A percentile compares a stretch with the other conserved stretches of the same genome.
Evolutionary conservation across 441 rosid species (phyloP).

Genomic region (Melastoma candidum): DNA sequence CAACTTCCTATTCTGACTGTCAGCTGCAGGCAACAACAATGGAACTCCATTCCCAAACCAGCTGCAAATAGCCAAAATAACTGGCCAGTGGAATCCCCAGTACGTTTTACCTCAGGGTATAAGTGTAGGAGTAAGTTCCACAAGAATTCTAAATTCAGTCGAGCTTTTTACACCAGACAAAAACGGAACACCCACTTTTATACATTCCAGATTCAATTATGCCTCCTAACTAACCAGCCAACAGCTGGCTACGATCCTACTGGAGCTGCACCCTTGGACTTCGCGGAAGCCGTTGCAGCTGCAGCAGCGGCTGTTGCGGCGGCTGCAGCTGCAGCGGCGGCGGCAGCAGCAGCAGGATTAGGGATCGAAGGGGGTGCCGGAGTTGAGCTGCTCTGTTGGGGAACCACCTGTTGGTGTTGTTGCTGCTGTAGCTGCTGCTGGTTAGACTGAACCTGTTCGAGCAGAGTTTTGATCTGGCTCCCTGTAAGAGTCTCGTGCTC

Average conservation of each 20-base stretch:
- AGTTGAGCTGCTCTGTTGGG: slow-evolving; percentile 36
- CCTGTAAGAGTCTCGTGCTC: slow-evolving; percentile 77
- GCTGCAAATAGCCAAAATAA: too few species aligned
- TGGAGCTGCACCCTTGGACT: slow-evolving; percentile 67
- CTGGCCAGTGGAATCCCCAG: too few species aligned
- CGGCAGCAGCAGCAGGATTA: slow-evolving; percentile 59
- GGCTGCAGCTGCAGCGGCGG: slow-evolving; percentile 47
- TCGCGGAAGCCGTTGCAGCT: slow-evolving; percentile 64
- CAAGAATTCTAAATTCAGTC: too few species aligned
- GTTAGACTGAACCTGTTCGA: slow-evolving; percentile 52
- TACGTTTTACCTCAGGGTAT: too few species aligned
- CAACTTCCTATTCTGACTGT: too few species aligned
- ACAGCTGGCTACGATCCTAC: slow-evolving; percentile 60
- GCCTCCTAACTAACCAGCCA: slow-evolving; percentile 16
- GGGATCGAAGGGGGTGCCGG: slow-evolving; percentile 54
- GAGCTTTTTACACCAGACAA: too few species aligned
- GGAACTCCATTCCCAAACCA: too few species aligned
- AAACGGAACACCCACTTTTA: too few species aligned
- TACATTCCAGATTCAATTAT: too few species aligned
- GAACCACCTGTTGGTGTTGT: slow-evolving; percentile 42
- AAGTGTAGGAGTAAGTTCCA: too few species aligned
- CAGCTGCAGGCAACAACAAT: too few species aligned
- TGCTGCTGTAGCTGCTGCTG: slow-evolving; percentile 35
- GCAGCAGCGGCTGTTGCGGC: slow-evolving; percentile 28
- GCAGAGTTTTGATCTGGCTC: slow-evolving; percentile 61